Conservation (phyloP, 768 basidiomycete species). For the Trametes gibbosa region DNA sequence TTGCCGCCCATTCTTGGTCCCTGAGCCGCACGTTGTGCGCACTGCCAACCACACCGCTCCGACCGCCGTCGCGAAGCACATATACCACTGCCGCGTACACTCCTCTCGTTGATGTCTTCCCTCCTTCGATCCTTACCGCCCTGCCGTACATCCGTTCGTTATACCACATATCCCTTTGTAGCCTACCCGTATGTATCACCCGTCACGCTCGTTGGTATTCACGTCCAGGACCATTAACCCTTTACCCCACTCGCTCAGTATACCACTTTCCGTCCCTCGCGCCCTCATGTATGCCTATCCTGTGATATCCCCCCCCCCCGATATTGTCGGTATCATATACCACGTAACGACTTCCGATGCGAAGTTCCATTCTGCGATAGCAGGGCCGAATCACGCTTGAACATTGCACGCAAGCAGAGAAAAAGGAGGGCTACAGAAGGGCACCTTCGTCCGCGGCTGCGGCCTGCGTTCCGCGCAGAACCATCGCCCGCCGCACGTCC, state of each 20-base stretch:
- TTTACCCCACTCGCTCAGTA: background rate
- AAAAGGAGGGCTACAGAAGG: too few relatives aligned
- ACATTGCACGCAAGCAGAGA: too few relatives aligned
- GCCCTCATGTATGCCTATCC: slow-evolving; percentile 11
- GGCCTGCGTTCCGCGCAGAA: background rate
- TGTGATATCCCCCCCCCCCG: slow-evolving; percentile 1
- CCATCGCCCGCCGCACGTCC: slow-evolving; percentile 16
- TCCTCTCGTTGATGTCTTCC: background rate
- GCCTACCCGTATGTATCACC: slow-evolving; percentile 17
- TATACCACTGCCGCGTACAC: background rate
- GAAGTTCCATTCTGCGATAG: background rate
- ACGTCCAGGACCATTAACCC: slow-evolving; percentile 1
- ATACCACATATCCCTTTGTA: slow-evolving; percentile 7
- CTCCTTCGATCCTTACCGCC: slow-evolving; percentile 1
- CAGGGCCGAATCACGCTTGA: background rate
- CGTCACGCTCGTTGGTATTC: slow-evolving; percentile 4
- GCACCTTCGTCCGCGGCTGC: background rate
- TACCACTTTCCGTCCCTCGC: background rate
- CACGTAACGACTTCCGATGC: slow-evolving; percentile 1
- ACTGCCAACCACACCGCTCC: background rate
- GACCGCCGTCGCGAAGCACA: background rate
- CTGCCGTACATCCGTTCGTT: background rate
- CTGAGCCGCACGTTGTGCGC: slow-evolving; percentile 1
- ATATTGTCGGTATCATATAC: background rate
- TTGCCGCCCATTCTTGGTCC: slow-evolving; percentile 22